phyloP scores from a whole-genome alignment of 1,139 yeast species.

The Diutina mesorugosa region DNA sequence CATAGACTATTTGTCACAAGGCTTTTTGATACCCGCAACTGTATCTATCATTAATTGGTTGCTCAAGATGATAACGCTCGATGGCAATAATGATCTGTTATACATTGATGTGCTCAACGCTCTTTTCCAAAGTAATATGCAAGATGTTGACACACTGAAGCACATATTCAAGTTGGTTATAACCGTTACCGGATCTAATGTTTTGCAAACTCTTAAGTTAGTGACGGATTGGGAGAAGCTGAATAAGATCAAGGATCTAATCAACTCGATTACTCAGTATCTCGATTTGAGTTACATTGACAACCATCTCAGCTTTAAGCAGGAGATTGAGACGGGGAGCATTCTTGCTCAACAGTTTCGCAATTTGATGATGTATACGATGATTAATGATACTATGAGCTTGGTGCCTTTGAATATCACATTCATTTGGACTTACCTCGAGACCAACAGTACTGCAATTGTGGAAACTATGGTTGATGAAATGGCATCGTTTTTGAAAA shows the following conservation, averaged over 20 bases:
- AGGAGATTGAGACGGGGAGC: not conserved
- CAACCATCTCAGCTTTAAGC: not conserved
- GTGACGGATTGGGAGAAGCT: not conserved
- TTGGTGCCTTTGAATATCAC: constrained; percentile 2
- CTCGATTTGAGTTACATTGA: not conserved
- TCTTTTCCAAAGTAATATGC: constrained; percentile 5
- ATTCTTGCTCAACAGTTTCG: constrained; percentile 2
- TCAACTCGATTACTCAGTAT: not conserved
- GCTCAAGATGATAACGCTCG: constrained; percentile 4
- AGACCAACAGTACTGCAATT: not conserved
- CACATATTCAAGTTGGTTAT: constrained; percentile 6
- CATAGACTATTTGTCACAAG: constrained; percentile 30
- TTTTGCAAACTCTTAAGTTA: not conserved
- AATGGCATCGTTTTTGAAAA: not conserved
- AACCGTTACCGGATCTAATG: constrained; percentile 5
- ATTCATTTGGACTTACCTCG: not conserved
- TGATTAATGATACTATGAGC: constrained; percentile 4
- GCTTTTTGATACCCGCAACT: constrained; percentile 27
- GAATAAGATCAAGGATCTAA: not conserved
- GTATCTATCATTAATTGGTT: constrained; percentile 22
- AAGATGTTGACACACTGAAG: constrained; percentile 4
- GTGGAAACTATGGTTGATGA: not conserved
- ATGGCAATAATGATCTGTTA: constrained; percentile 5
- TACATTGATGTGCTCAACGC: constrained; percentile 5
- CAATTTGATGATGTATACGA: constrained; percentile 2